Percentiles rank a stretch among this genome's conserved stretches.
phyloP scores from a whole-genome alignment of 768 basidiomycete species.

The Scleroderma bovista region DNA sequence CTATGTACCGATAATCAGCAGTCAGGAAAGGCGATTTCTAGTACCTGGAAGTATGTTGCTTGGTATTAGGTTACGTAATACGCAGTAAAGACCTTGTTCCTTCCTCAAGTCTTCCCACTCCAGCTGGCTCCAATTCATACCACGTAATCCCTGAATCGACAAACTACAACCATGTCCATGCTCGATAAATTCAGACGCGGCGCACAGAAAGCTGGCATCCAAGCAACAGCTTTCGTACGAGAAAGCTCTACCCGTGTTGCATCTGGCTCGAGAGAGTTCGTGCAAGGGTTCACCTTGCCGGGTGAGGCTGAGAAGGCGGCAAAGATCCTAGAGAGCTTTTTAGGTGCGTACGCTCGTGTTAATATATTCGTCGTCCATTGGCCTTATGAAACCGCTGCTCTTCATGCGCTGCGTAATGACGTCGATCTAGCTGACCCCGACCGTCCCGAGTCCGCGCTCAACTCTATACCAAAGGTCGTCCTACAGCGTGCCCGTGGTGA shows the following conservation, averaged over 20 bases:
- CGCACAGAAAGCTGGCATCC: slow-evolving; percentile 75
- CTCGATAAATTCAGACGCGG: slow-evolving; percentile 77
- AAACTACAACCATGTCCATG: slow-evolving; percentile 45
- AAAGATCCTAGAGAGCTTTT: slow-evolving; percentile 83
- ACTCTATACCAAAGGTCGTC: slow-evolving; percentile 90
- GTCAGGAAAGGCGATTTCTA: no score
- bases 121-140: no score
- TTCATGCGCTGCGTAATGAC: background rate
- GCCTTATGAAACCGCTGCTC: background rate
- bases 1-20: no score
- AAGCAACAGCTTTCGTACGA: slow-evolving; percentile 72
- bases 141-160: no score
- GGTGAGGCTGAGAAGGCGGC: slow-evolving; percentile 94
- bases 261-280: slow-evolving; percentile 70
- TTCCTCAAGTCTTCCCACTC: no score
- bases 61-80: no score
- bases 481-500: slow-evolving; percentile 83
- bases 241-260: slow-evolving; percentile 64
- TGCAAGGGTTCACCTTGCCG: slow-evolving; percentile 82
- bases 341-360: slow-evolving; percentile 46
- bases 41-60: no score
- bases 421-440: slow-evolving; percentile 68
- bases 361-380: slow-evolving; percentile 1
- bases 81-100: no score
- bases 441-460: slow-evolving; percentile 85